These are phyloP conservation scores for Tephrocybe sp. DNA, from an alignment of 768 basidiomycete genomes.

Conservation along the genomic window DNA sequence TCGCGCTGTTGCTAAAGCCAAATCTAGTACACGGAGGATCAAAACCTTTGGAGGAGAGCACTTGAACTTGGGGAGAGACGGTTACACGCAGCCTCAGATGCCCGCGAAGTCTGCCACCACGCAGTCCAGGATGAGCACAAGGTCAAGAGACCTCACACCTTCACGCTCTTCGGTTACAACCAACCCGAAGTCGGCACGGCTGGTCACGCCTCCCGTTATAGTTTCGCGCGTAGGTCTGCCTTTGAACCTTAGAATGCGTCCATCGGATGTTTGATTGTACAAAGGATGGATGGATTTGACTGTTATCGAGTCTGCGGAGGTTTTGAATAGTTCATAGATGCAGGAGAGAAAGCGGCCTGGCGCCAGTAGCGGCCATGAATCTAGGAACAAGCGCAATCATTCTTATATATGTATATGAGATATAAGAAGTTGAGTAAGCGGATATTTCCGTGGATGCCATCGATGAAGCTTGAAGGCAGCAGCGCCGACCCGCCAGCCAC, in stretches of 20 bases:
- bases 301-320: too few relatives aligned
- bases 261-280: not conserved
- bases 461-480: too few relatives aligned
- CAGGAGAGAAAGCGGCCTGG: too few relatives aligned
- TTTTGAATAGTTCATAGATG: too few relatives aligned
- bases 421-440: too few relatives aligned
- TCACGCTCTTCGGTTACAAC: not conserved
- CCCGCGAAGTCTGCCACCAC: slow-evolving; percentile 1
- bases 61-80: not conserved
- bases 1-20: not conserved
- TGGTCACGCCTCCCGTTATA: not conserved
- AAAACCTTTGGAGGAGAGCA: slow-evolving; percentile 1
- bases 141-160: slow-evolving; percentile 6
- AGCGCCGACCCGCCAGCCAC: too few relatives aligned
- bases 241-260: not conserved
- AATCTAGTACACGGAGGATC: not conserved
- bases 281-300: not conserved
- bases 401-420: too few relatives aligned
- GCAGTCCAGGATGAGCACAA: not conserved
- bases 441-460: too few relatives aligned
- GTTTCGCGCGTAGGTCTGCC: not conserved
- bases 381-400: too few relatives aligned
- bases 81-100: slow-evolving; percentile 9
- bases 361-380: too few relatives aligned
- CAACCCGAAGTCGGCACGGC: not conserved